Percentiles rank a stretch among this genome's conserved stretches.
Conservation (phyloP, 2,329 filamentous ascomycete species). For the Botrytis byssoidea region DNA sequence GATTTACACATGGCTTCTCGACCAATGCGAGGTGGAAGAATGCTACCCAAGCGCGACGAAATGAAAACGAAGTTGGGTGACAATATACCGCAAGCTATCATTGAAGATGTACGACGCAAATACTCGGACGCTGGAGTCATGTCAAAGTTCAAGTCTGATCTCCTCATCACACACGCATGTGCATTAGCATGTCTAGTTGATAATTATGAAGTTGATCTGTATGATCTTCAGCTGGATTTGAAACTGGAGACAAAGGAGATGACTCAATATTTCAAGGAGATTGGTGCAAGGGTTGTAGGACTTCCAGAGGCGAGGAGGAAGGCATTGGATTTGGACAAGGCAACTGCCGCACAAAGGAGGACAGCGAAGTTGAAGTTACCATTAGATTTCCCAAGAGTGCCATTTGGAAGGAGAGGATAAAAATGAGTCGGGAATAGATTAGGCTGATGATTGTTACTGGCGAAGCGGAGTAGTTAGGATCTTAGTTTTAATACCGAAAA, state of each 20-base stretch:
- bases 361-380: conserved; percentile 75
- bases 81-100: conserved; percentile 58
- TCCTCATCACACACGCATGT: conserved; percentile 71
- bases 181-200: conserved; percentile 70
- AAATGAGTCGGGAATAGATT: background rate
- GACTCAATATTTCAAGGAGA: conserved; percentile 69
- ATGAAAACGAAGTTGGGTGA: conserved; percentile 53
- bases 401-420: conserved; percentile 32
- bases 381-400: conserved; percentile 72
- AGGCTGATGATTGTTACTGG: background rate
- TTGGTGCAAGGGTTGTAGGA: conserved; percentile 62
- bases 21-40: conserved; percentile 46
- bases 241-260: conserved; percentile 69
- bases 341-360: conserved; percentile 57
- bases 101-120: conserved; percentile 66
- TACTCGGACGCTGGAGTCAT: conserved; percentile 65
- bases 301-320: conserved; percentile 48
- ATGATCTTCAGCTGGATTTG: conserved; percentile 68
- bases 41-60: conserved; percentile 61
- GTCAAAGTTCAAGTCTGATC: conserved; percentile 69
- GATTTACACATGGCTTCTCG: conserved; percentile 51
- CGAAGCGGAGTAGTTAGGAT: conserved; percentile 10
- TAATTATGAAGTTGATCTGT: conserved; percentile 69
- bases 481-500: background rate
- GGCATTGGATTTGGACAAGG: conserved; percentile 59